Evolutionary conservation across 805 yeast species (phyloP).

Genomic region (Candida lessepsii): DNA sequence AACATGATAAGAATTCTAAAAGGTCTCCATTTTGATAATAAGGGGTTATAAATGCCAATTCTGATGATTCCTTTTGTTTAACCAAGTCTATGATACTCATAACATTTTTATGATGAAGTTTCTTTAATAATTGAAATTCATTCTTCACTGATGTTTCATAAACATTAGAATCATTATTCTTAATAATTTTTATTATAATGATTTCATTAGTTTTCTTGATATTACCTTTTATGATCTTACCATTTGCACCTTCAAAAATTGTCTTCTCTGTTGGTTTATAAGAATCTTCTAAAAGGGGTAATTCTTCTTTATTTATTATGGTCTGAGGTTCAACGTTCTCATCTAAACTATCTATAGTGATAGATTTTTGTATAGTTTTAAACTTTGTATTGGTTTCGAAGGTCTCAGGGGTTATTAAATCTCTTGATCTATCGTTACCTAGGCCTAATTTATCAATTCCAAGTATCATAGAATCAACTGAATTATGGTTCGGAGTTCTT

Average conservation of each 20-base stretch:
- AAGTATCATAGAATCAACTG: conserved; percentile 1
- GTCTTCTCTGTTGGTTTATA: conserved; percentile 7
- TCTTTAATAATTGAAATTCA: conserved; percentile 30
- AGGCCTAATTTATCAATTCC: not conserved
- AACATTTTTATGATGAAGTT: conserved; percentile 28
- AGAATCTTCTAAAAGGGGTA: conserved; percentile 1
- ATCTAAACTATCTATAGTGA: no score
- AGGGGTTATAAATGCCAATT: conserved; percentile 38
- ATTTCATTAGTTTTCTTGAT: conserved; percentile 18
- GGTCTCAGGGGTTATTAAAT: not conserved
- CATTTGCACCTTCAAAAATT: conserved; percentile 43
- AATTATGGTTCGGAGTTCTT: conserved; percentile 2
- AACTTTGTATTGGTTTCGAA: no score
- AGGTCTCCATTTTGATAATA: conserved; percentile 50
- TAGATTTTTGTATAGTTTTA: no score
- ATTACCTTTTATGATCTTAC: conserved; percentile 33
- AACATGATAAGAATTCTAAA: conserved; percentile 38
- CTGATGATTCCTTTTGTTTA: conserved; percentile 11
- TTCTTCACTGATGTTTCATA: conserved; percentile 25
- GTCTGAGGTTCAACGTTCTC: not conserved
- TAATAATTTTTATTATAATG: conserved; percentile 34
- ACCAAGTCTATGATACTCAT: conserved; percentile 28
- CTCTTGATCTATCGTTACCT: not conserved
- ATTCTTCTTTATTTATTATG: not conserved
- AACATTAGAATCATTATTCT: conserved; percentile 14